These are phyloP conservation scores for Chenopodium formosanum DNA, from an alignment of 148 eudicot genomes.

Conservation along the genomic window DNA sequence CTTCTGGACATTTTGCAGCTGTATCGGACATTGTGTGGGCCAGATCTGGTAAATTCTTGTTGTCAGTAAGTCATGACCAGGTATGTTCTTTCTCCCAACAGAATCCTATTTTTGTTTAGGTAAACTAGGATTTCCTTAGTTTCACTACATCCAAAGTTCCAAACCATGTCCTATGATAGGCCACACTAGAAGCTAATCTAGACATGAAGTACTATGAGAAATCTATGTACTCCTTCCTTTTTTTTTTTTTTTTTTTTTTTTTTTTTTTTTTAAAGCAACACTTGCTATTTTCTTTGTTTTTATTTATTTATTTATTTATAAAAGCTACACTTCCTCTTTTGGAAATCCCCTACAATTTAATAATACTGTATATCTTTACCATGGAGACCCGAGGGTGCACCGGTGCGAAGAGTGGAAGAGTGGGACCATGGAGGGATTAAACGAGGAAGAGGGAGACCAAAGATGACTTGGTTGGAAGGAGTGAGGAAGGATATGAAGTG, in stretches of 20 bases:
- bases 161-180: not conserved
- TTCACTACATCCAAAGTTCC: not conserved
- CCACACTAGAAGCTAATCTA: not conserved
- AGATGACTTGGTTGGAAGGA: too few relatives aligned
- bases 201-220: not conserved
- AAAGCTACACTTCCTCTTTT: too few relatives aligned
- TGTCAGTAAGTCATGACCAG: constrained; percentile 96
- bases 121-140: constrained; percentile 1
- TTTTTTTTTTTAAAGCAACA: too few relatives aligned
- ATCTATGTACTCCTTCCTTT: not conserved
- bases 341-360: too few relatives aligned
- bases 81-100: constrained; percentile 34
- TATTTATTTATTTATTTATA: too few relatives aligned
- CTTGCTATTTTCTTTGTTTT: too few relatives aligned
- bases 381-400: too few relatives aligned
- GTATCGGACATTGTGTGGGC: constrained; percentile 92
- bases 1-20: constrained; percentile 81
- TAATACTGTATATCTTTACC: too few relatives aligned
- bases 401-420: too few relatives aligned
- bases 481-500: too few relatives aligned
- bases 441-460: too few relatives aligned
- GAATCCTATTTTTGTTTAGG: not conserved
- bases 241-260: fast-evolving
- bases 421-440: too few relatives aligned
- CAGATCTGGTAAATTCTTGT: constrained; percentile 65